These are phyloP conservation scores for Ceratobasidium sp. DNA, from an alignment of 1,284 basidiomycete species.

Conservation along the genomic window DNA sequence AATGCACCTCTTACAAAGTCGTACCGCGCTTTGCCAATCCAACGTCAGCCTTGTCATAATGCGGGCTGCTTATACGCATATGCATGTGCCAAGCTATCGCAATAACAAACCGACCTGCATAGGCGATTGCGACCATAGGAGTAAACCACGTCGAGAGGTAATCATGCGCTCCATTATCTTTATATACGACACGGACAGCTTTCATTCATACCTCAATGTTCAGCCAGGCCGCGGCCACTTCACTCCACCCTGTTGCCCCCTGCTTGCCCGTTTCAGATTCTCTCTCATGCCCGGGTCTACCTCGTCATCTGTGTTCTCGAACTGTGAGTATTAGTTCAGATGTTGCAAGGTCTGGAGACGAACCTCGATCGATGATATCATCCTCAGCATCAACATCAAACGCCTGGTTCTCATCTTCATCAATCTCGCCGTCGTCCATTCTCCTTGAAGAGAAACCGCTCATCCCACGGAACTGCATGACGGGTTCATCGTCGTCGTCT, in stretches of 20 bases:
- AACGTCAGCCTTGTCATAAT: too few relatives aligned
- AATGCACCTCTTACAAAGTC: too few relatives aligned
- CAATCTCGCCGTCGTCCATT: slow-evolving; percentile 31
- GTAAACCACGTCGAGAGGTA: too few relatives aligned
- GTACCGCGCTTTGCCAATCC: too few relatives aligned
- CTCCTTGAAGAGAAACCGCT: neutral
- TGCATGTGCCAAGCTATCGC: too few relatives aligned
- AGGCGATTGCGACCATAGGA: too few relatives aligned
- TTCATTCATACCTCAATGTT: too few relatives aligned
- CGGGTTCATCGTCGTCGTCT: slow-evolving; percentile 67
- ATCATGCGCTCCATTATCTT: too few relatives aligned
- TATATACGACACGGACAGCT: too few relatives aligned
- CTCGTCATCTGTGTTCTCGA: slow-evolving; percentile 17
- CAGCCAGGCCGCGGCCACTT: slow-evolving; percentile 25
- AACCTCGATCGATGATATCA: slow-evolving; percentile 54
- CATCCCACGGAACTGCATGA: slow-evolving; percentile 25
- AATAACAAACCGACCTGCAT: too few relatives aligned
- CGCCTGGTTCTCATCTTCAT: slow-evolving; percentile 49
- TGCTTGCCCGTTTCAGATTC: slow-evolving; percentile 17
- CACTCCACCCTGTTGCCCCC: slow-evolving; percentile 6
- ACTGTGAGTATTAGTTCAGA: neutral
- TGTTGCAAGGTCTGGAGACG: neutral
- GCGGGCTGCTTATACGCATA: too few relatives aligned
- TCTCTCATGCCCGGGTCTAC: slow-evolving; percentile 31
- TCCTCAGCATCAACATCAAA: slow-evolving; percentile 57